Base-by-base conservation (phyloP, 2,329 filamentous ascomycete species). In the Chlorencoelia australis region DNA sequence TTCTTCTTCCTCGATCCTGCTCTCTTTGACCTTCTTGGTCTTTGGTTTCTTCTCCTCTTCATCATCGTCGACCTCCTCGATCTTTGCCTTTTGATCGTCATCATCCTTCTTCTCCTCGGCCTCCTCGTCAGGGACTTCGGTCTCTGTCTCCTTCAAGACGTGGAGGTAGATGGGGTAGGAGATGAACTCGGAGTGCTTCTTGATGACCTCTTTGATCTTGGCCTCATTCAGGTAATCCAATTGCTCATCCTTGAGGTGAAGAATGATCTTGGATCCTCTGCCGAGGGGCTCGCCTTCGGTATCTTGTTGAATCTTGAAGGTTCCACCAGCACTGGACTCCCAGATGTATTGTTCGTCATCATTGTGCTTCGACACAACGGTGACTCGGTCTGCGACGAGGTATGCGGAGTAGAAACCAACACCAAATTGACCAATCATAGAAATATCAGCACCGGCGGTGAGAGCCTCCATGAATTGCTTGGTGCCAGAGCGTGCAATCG, bases 111-210 rank as follows among this genome's bases (percentile, higher is more conserved):
- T 38, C 33, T 41, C 33, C 15, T 21, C 36, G 16, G 37, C 34
- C 33, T 41, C 37, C 17, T 26, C 37, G 13, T 41, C 41, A 24
- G 35, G 38, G 35, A 41, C 41, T 26, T 32, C 89, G 48, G 96
- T 87, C 75, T 98, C 91, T 59, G 76, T 95, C 84, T 98, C 91
- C 83, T 98, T 98, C 65, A 83, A 69, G 60, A 98, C 88, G 73
- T 98, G 91, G 53, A 98, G 89, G 78, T 95, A 98, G 82, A 98
- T 98, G 61, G 91, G 91, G 78, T 98, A 98, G 34, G 91, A 96
- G 74, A 98, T 98, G 78, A 98, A 98, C 74, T 98, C 91, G 62
- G 91, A 96, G 83, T 98, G 91, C 85, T 98, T 98, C 87, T 96
- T 96, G 75, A 98, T 88, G 52, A 98, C 89, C 76, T 98, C 91